Conservation (phyloP, 2,329 filamentous ascomycete species). For the Aspergillus sergii region DNA sequence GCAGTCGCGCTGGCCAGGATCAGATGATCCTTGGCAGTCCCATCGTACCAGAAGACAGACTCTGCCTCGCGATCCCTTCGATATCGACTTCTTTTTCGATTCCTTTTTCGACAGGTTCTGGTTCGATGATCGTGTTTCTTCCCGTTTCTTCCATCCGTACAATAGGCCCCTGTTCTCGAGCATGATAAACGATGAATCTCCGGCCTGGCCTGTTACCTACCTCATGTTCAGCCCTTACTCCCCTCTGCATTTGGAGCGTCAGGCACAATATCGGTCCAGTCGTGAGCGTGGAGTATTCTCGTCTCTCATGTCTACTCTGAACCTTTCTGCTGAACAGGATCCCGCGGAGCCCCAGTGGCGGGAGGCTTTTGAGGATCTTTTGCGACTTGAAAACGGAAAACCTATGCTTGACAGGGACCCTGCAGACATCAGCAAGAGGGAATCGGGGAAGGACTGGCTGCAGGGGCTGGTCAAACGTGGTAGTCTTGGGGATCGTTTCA, state of each 20-base stretch:
- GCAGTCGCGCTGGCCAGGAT: constrained; percentile 18
- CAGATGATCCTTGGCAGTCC: constrained; percentile 28
- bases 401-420: constrained; percentile 41
- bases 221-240: constrained; percentile 57
- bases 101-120: constrained; percentile 38
- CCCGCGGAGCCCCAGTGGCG: constrained; percentile 51
- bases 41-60: constrained; percentile 23
- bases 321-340: constrained; percentile 35
- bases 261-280: constrained; percentile 35
- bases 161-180: constrained; percentile 33
- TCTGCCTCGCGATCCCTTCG: constrained; percentile 29
- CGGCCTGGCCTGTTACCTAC: constrained; percentile 45
- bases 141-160: constrained; percentile 32
- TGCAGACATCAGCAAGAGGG: constrained; percentile 25
- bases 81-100: constrained; percentile 40
- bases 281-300: constrained; percentile 34
- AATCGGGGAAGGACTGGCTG: constrained; percentile 44
- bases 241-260: constrained; percentile 55
- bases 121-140: constrained; percentile 35
- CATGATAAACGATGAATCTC: constrained; percentile 36
- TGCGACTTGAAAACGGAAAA: constrained; percentile 51
- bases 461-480: constrained; percentile 43
- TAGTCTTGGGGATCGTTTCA: constrained; percentile 45
- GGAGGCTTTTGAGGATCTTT: constrained; percentile 62
- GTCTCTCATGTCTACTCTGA: constrained; percentile 38